A percentile compares a stretch with the other conserved stretches of the same genome.
Conservation (phyloP, 495 filamentous ascomycete genomes). For the Parmelia sp. region DNA sequence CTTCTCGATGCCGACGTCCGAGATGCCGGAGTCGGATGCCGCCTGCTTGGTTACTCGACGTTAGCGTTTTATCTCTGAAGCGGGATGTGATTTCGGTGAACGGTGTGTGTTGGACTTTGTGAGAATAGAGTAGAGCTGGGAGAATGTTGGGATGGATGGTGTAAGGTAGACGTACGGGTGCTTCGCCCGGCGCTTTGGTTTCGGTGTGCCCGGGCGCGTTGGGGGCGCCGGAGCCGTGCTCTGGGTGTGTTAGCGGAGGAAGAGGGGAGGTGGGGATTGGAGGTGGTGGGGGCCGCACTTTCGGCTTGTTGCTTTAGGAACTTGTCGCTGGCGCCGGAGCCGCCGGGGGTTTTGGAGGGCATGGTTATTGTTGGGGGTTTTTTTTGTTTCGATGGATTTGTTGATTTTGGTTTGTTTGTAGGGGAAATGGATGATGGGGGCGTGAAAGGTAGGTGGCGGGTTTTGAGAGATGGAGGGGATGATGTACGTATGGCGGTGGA, state of each 20-base stretch:
- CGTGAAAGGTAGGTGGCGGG: too few relatives aligned
- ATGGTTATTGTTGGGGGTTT: too few relatives aligned
- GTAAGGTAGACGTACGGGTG: conserved; percentile 4
- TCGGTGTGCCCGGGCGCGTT: conserved; percentile 24
- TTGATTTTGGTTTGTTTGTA: neutral
- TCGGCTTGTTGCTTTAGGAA: conserved; percentile 30
- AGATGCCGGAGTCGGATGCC: conserved; percentile 21
- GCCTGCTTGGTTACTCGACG: neutral
- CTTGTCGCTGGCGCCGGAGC: conserved; percentile 20
- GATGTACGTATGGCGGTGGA: too few relatives aligned
- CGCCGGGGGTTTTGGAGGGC: conserved; percentile 23
- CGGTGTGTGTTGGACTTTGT: too few relatives aligned
- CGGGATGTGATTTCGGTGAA: too few relatives aligned
- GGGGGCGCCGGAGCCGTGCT: conserved; percentile 20
- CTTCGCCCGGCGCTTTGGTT: conserved; percentile 17
- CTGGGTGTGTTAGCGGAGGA: too few relatives aligned
- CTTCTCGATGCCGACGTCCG: conserved; percentile 18
- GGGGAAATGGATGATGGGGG: too few relatives aligned
- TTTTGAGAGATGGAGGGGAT: too few relatives aligned
- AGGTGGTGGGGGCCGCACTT: conserved; percentile 27
- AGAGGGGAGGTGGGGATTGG: neutral
- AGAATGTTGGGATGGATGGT: neutral
- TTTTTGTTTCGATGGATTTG: neutral
- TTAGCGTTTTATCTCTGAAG: neutral
- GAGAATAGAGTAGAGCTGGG: neutral